These are phyloP conservation scores for Rhodosporidiobolus odoratus DNA, from an alignment of 768 basidiomycete species.

Conservation along the genomic window DNA sequence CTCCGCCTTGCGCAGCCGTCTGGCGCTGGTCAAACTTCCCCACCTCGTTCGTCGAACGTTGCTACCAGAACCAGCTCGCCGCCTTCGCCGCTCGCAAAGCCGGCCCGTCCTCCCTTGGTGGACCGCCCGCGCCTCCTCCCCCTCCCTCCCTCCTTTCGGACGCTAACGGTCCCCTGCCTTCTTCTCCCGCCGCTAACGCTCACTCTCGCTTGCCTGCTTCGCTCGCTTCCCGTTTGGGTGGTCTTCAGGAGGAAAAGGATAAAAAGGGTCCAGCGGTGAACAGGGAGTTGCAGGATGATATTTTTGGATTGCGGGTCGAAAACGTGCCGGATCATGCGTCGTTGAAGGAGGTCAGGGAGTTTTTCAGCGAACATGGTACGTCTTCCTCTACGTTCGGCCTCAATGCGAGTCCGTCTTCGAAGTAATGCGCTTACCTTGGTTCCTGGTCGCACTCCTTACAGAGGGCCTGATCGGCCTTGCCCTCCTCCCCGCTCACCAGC, in stretches of 20 bases:
- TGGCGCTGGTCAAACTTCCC: constrained; percentile 6
- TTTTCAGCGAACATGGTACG: constrained; percentile 16
- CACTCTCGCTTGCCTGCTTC: neutral
- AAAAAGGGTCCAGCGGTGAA: neutral
- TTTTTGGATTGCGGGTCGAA: constrained; percentile 1
- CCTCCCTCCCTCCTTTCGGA: neutral
- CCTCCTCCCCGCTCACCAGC: neutral
- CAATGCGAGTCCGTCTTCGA: too few relatives aligned
- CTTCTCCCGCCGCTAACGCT: neutral
- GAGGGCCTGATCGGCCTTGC: constrained; percentile 10
- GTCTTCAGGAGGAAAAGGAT: neutral
- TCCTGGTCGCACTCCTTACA: neutral
- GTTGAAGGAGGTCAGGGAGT: neutral
- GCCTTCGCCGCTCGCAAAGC: neutral
- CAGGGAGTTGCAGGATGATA: neutral
- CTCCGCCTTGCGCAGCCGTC: neutral
- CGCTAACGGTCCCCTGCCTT: neutral
- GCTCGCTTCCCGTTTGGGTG: neutral
- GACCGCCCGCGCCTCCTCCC: neutral
- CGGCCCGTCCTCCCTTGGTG: too few relatives aligned
- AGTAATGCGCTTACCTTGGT: too few relatives aligned
- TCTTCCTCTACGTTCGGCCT: neutral
- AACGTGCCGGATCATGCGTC: neutral
- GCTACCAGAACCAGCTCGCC: neutral
- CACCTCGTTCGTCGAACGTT: constrained; percentile 3